Evolutionary conservation across 768 basidiomycete species (phyloP), one percentile per base, ranked within the genome.

Genomic region (Amanita inopinata): DNA sequence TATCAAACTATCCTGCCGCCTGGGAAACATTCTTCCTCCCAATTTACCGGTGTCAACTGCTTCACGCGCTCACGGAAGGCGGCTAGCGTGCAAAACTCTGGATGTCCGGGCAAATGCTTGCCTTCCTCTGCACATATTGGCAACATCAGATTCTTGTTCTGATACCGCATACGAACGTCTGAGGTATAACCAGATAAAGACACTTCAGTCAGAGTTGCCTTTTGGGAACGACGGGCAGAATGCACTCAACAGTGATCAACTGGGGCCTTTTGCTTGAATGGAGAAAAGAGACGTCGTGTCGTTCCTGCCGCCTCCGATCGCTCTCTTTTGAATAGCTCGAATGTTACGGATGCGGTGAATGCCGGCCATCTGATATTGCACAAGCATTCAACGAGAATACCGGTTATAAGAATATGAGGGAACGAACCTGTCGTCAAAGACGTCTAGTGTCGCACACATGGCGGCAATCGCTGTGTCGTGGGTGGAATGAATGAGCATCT

Each of bases 91-190:
- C 85, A 87, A 51, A 87, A 78, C 54, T 86, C 83, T 0, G 84
- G 85, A 8, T 66, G 68, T 2, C 81, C 83, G 2, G 73, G 63
- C 5, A 84, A 61, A 52, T 88, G 85, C 42, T 83, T 72, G 3
- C 80, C 81, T 34, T 71, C 64, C 4, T 69, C 71, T 1, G 78
- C 74, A 49, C 85, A 88, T 10, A 76, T 45, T 0, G 85, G 84
- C 4, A 87, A 62, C 2, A 62, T 38, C 61, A 86, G 59, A 51
- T 72, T 73, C 45, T 68, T 67, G 61, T 83, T 83, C 60, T 84
- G 79, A 53, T 86, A 83, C 18, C 84, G 73, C 71, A 84, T 76
- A n/a, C 85, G 75, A 34, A 88, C 65, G 52, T 71, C 80, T 81
- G 47, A 30, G 46, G 40, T 28, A 14, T 6, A 31, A 36, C 32